Base-by-base conservation (phyloP, 345 rosid species). In the Linum lewisii region DNA sequence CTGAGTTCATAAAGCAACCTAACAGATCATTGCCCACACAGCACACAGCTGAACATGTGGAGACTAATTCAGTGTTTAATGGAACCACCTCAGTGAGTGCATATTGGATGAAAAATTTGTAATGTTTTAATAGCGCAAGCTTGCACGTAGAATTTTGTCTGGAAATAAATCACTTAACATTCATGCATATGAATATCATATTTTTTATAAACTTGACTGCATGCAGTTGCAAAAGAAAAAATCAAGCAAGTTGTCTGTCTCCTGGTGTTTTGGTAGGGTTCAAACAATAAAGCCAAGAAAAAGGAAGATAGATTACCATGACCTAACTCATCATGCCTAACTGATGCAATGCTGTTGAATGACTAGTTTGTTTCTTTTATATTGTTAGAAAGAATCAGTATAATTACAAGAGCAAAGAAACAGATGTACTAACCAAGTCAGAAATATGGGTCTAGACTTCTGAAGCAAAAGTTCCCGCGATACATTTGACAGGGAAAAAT, bases 371-470 rank as follows among this genome's bases (percentile, higher is more conserved):
- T 42, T 8, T 22, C 66, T 57, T 71, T 64, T 65, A 36, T 78
- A 75, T 59, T 70, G 42, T 61, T 42, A 42, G 13, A 66, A 66
- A 65, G 32, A 16, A 11, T 65, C 61, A 63, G 73, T 68, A 79
- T 84, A 80, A 77, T 82, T 86, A 89, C 91, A 86, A 58, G 73
- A 78, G 78, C 72, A 65, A 75, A 81, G 84, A 79, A 84, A 77
- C 61, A 74, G 86, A 75, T 78, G 75, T 77, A 88, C 98, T 88
- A 75, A 91, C 98, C 98, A 82, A 88, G 83, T 79, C 58, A 81
- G 85, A 84, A 88, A 81, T 76, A 79, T 65, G 84, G 78, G 82
- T 79, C 83, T 82, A 84, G 63, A 82, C 82, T 80, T 29, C 7
- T 64, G 53, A 74, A 75, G 87, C 76, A 79, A 62, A 81, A 72